Evolutionary conservation across 1,284 basidiomycete species (phyloP).

Genomic region (Wolfiporia cocos): DNA sequence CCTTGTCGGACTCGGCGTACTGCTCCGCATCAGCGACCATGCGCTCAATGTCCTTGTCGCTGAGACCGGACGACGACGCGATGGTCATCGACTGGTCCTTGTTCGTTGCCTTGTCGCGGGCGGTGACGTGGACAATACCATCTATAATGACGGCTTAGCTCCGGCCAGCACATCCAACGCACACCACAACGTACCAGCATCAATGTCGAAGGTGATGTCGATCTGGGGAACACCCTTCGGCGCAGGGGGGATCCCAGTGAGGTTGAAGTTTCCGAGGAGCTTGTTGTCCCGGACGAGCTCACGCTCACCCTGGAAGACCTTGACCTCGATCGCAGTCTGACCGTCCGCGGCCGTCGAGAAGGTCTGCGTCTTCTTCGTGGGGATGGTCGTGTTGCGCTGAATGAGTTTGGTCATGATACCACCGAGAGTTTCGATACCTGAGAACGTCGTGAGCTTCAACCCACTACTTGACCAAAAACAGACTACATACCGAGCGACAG

Average conservation of each 20-base stretch:
- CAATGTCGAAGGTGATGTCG: slow-evolving; percentile 98
- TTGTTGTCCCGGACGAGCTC: slow-evolving; percentile 98
- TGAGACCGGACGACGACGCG: slow-evolving; percentile 94
- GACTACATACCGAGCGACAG: slow-evolving; percentile 78
- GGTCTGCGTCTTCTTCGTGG: slow-evolving; percentile 98
- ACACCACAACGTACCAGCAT: slow-evolving; percentile 81
- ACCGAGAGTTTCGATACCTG: slow-evolving; percentile 92
- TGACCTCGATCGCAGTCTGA: slow-evolving; percentile 95
- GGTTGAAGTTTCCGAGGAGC: slow-evolving; percentile 99
- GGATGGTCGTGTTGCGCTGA: slow-evolving; percentile 97
- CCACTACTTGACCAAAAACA: not conserved
- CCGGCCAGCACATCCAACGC: too few species aligned
- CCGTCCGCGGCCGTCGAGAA: slow-evolving; percentile 98
- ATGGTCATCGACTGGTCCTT: slow-evolving; percentile 99
- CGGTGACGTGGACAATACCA: slow-evolving; percentile 96
- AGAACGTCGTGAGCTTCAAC: slow-evolving; percentile 3
- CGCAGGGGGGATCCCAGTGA: slow-evolving; percentile 95
- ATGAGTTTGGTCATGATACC: slow-evolving; percentile 98
- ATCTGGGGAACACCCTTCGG: slow-evolving; percentile 99
- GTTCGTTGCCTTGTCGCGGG: slow-evolving; percentile 95
- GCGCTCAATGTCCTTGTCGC: slow-evolving; percentile 94
- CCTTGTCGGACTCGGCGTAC: slow-evolving; percentile 90
- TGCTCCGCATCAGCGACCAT: slow-evolving; percentile 96
- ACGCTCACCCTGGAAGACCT: slow-evolving; percentile 98
- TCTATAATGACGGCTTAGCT: slow-evolving; percentile 46